phyloP scores from a whole-genome alignment of 2,329 filamentous ascomycete species.

The Trichoderma endophyticum region DNA sequence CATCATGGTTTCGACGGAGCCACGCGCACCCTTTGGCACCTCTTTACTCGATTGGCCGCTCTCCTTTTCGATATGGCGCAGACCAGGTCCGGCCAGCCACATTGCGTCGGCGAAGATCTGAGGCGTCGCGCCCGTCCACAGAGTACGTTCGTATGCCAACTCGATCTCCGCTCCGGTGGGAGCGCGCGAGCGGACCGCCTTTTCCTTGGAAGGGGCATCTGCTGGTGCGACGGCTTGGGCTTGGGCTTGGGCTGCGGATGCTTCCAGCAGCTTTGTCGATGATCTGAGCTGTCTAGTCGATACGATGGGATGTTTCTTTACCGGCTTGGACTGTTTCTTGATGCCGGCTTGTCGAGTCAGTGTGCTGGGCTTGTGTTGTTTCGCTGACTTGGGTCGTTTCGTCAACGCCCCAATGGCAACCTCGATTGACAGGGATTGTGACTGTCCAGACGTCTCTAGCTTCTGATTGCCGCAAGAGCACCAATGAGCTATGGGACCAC shows the following conservation, averaged over 20 bases:
- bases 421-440: slow-evolving; percentile 1
- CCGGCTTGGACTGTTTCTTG: not conserved
- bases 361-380: not conserved
- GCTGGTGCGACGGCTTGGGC: not conserved
- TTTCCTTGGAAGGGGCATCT: not conserved
- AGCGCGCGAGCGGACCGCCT: not conserved
- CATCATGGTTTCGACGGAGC: slow-evolving; percentile 1
- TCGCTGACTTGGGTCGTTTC: not conserved
- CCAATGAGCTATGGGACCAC: slow-evolving; percentile 1
- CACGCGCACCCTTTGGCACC: not conserved
- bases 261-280: not conserved
- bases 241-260: not conserved
- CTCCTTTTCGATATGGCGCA: slow-evolving; percentile 2
- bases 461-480: slow-evolving; percentile 17
- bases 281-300: not conserved
- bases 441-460: slow-evolving; percentile 3
- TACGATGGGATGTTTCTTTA: not conserved
- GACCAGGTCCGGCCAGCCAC: slow-evolving; percentile 6
- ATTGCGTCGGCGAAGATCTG: slow-evolving; percentile 7
- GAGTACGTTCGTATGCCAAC: not conserved
- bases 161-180: slow-evolving; percentile 2
- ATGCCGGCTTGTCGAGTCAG: not conserved
- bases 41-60: slow-evolving; percentile 2
- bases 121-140: slow-evolving; percentile 1
- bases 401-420: not conserved